Percentiles rank a stretch among this genome's conserved stretches.
These are phyloP conservation scores for Suhomyces chickasaworum DNA, from an alignment of 1,139 yeast species.

Conservation along the genomic window DNA sequence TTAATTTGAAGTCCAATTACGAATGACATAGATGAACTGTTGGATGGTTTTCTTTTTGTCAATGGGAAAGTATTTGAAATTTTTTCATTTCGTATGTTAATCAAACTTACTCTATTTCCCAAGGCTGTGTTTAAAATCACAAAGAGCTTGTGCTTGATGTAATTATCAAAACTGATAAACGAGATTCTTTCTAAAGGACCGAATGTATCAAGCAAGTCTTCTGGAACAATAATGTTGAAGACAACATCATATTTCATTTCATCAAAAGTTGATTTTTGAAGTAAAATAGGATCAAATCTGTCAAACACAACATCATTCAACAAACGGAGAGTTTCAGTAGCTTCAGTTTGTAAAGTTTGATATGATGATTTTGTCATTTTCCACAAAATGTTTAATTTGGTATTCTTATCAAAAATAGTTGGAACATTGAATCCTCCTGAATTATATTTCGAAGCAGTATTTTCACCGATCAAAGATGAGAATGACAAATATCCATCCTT, in stretches of 20 bases:
- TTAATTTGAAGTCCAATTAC: constrained; percentile 70
- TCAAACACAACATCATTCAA: constrained; percentile 81
- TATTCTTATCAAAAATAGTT: constrained; percentile 72
- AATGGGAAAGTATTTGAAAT: constrained; percentile 45
- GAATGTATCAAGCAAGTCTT: constrained; percentile 46
- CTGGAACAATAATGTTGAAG: constrained; percentile 51
- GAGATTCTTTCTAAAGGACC: constrained; percentile 76
- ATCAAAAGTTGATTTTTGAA: constrained; percentile 59
- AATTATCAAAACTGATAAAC: constrained; percentile 70
- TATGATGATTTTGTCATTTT: constrained; percentile 78
- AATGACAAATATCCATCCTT: constrained; percentile 67
- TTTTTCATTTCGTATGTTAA: constrained; percentile 38
- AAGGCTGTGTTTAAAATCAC: constrained; percentile 64
- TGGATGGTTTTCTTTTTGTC: constrained; percentile 57
- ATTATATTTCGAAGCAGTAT: constrained; percentile 48
- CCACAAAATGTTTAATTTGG: constrained; percentile 77
- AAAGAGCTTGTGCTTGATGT: constrained; percentile 59
- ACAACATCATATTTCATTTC: constrained; percentile 67
- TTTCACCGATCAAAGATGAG: constrained; percentile 57
- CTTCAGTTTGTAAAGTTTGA: constrained; percentile 60
- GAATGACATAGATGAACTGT: constrained; percentile 34
- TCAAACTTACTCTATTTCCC: constrained; percentile 60
- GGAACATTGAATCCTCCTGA: constrained; percentile 67
- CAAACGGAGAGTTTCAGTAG: constrained; percentile 65
- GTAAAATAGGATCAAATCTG: constrained; percentile 81